phyloP scores from a whole-genome alignment of 2,329 filamentous ascomycete species.

The Colletotrichum sp. region DNA sequence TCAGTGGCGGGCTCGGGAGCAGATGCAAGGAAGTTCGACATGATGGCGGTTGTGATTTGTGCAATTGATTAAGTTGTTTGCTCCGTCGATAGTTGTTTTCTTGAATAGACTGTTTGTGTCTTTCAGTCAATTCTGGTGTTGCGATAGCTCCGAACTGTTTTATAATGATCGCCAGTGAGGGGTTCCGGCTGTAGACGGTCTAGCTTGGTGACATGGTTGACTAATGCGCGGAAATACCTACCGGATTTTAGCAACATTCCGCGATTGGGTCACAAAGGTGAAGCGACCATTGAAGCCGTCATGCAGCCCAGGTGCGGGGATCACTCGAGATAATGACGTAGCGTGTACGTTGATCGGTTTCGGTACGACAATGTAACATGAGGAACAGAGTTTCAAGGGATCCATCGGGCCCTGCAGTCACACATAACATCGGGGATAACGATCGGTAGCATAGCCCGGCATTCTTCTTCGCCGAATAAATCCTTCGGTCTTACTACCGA shows the following conservation, averaged over 20 bases:
- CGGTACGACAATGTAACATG: not conserved
- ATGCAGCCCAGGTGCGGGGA: not conserved
- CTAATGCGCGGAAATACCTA: not conserved
- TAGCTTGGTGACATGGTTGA: not conserved
- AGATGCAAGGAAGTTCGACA: conserved; percentile 12
- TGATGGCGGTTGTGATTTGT: not conserved
- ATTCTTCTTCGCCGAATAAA: not conserved
- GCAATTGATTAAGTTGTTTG: not conserved
- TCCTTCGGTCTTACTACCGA: not conserved
- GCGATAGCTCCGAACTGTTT: not conserved
- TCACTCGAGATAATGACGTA: not conserved
- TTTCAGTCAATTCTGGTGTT: accelerated
- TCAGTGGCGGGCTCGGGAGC: conserved; percentile 49
- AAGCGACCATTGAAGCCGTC: not conserved
- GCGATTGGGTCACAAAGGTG: not conserved
- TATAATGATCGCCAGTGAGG: not conserved
- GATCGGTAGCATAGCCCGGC: not conserved
- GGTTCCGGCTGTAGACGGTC: not conserved
- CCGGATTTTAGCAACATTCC: not conserved
- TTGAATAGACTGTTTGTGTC: not conserved
- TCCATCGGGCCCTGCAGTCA: not conserved
- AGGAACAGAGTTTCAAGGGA: not conserved
- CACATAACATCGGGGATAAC: not conserved
- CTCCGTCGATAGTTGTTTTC: not conserved
- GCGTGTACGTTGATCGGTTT: not conserved